Evolutionary conservation across 805 yeast species (phyloP), one percentile per base, ranked within the genome.

Genomic region (Barnettozyma vustinii): DNA sequence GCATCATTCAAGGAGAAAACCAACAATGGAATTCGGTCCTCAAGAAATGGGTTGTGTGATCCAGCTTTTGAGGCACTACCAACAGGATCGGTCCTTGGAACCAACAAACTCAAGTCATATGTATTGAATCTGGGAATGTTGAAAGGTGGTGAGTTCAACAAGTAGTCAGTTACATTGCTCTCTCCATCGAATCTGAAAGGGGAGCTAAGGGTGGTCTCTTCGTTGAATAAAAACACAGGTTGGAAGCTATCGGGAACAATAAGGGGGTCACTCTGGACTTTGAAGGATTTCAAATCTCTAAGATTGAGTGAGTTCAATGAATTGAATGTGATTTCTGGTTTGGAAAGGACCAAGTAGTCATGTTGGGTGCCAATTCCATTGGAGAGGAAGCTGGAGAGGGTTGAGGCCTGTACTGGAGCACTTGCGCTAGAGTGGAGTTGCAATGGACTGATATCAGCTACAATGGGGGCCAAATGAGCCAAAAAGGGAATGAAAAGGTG

Each of bases 1-100:
- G 3, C 33, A 30, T 64, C 59, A 26, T 66, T 61, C 54, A 72
- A 66, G 44, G 68, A 46, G 49, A 73, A 67, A 1, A 72, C 70
- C 44, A 75, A 52, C 46, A 73, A 46, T 0, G 80, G 79, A 8
- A 39, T 41, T 16, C 43, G 53, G 2, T 58, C 53, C 13, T 18
- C 23, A 2, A 42, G 20, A 21, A 47, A 47, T 16, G 42, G 46
- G 36, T 42, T 47, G 12, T 9, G 5, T 4, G 16, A 10, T 15
- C 18, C 18, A 3, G 4, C 30, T 10, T 32, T 42, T 16, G 15
- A 9, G 12, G n/a, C 25, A 42, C n/a, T 19, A 9, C 19, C 36
- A 5, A 23, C 15, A 2, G 10, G 10, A 10, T n/a, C 39, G 8
- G 19, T 7, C 26, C 20, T 47, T 7, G 49, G 49, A 32, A 47